A percentile compares a stretch with the other conserved stretches of the same genome.
phyloP scores from a whole-genome alignment of 202 grass and related monocot genomes.

The Hordeum pubiflorum region DNA sequence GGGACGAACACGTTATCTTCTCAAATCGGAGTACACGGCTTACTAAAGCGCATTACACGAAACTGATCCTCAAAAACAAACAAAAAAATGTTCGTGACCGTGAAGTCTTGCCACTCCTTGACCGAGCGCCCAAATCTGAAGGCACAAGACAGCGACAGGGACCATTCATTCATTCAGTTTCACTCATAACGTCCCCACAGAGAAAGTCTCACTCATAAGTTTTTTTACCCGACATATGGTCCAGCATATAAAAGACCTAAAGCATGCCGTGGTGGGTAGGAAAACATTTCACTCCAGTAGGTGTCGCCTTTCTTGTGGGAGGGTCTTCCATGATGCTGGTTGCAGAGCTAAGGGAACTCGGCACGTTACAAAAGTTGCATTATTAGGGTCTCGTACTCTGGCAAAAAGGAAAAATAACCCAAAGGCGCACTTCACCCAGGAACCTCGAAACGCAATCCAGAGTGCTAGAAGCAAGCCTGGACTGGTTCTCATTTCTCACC shows the following conservation, averaged over 20 bases:
- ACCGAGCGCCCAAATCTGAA: not conserved
- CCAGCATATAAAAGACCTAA: not conserved
- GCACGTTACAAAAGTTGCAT: slow-evolving; percentile 11
- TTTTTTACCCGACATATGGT: not conserved
- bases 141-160: not conserved
- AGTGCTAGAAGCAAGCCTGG: not conserved
- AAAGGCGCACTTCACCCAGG: not conserved
- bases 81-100: not conserved
- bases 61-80: not conserved
- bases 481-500: not conserved
- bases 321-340: not conserved
- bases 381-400: not conserved
- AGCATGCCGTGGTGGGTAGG: not conserved
- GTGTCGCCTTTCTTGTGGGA: not conserved
- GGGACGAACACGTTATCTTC: not conserved
- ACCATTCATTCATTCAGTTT: not conserved
- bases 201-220: not conserved
- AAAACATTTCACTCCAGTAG: not conserved
- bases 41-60: no score
- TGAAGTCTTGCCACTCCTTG: not conserved
- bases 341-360: not conserved
- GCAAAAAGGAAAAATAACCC: not conserved
- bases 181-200: not conserved
- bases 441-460: not conserved
- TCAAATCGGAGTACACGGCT: not conserved